A percentile compares a stretch with the other conserved stretches of the same genome.
These are phyloP conservation scores for Podospora anserina DNA, from an alignment of 495 filamentous ascomycete species.

Conservation along the genomic window DNA sequence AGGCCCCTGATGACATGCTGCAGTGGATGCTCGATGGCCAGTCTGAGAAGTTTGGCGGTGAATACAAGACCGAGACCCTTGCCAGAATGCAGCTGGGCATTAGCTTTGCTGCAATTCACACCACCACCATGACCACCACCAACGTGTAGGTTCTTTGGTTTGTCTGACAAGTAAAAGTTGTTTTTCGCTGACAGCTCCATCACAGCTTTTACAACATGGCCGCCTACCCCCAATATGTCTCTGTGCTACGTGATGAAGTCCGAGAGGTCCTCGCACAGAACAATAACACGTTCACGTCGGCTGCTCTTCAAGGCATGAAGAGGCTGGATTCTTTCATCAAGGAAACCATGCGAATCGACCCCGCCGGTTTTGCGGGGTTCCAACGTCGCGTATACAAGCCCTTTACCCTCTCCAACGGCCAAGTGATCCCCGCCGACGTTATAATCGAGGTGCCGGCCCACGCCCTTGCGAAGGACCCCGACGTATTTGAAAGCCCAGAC, in stretches of 20 bases:
- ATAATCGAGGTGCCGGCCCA: conserved; percentile 41
- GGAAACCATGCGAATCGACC: conserved; percentile 34
- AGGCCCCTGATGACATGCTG: conserved; percentile 36
- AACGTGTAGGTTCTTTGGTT: conserved; percentile 6
- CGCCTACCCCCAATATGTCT: conserved; percentile 43
- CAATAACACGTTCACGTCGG: conserved; percentile 28
- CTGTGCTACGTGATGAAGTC: conserved; percentile 54
- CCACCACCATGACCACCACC: conserved; percentile 19
- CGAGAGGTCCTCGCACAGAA: conserved; percentile 28
- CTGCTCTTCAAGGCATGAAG: conserved; percentile 35
- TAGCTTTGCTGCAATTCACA: conserved; percentile 53
- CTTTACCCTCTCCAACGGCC: conserved; percentile 44
- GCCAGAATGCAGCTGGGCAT: conserved; percentile 39
- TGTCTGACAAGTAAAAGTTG: no score
- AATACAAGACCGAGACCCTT: conserved; percentile 24
- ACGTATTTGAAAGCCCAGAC: conserved; percentile 31
- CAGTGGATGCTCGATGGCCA: conserved; percentile 40
- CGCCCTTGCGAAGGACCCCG: conserved; percentile 31
- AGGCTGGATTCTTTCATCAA: conserved; percentile 39
- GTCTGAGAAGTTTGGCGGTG: conserved; percentile 15
- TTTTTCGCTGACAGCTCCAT: not conserved
- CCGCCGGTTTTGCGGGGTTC: conserved; percentile 24
- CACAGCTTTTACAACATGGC: conserved; percentile 39
- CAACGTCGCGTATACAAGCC: conserved; percentile 37
- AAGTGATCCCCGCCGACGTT: conserved; percentile 37